phyloP scores from a whole-genome alignment of 306 rosid genomes.

The Castanopsis chinensis region DNA sequence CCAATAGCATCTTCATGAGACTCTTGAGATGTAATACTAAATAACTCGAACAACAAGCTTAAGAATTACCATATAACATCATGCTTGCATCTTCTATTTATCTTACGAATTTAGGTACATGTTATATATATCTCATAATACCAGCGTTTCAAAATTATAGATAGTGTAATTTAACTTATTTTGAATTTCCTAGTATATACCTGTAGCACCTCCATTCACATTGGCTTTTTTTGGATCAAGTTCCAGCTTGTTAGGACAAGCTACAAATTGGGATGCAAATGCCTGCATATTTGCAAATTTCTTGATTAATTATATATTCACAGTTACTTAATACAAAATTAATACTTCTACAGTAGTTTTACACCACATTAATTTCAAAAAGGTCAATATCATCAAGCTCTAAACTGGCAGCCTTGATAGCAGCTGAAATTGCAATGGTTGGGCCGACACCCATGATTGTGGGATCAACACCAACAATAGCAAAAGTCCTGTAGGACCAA shows the following conservation, averaged over 20 bases:
- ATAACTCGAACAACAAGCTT: background rate
- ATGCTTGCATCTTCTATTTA: background rate
- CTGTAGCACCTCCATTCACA: constrained; percentile 98
- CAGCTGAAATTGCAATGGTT: constrained; percentile 88
- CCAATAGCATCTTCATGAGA: background rate
- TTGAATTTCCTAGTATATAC: constrained; percentile 27
- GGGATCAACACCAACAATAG: constrained; percentile 95
- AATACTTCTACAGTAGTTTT: background rate
- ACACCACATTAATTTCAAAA: constrained; percentile 94
- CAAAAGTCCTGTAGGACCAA: constrained; percentile 56
- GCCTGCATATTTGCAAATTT: constrained; percentile 46
- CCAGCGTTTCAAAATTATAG: background rate
- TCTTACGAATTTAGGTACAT: background rate
- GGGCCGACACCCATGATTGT: constrained; percentile 94
- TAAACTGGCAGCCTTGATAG: constrained; percentile 88
- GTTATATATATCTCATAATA: background rate
- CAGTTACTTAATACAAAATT: background rate
- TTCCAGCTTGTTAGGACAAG: constrained; percentile 82
- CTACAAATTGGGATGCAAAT: constrained; percentile 84
- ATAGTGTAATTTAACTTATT: background rate
- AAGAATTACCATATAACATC: background rate
- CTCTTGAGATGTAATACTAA: background rate
- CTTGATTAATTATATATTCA: constrained; percentile 9
- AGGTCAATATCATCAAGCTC: constrained; percentile 84
- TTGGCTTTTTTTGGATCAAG: constrained; percentile 90